phyloP scores from a whole-genome alignment of 345 rosid genomes.

The Hirschfeldia incana region DNA sequence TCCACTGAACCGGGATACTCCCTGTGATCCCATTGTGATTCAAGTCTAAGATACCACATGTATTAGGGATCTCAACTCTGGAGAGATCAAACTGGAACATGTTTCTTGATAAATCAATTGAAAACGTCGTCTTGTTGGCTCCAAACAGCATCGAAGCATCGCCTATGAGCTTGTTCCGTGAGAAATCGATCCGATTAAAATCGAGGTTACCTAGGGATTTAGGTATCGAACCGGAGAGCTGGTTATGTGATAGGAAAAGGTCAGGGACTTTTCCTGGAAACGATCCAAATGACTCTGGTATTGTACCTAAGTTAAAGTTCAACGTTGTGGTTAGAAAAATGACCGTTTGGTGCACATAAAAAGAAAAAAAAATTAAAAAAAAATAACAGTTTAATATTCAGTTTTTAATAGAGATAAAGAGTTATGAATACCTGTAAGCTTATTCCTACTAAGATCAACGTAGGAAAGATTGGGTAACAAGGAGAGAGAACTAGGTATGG shows the following conservation, averaged over 20 bases:
- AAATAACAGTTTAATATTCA: not conserved
- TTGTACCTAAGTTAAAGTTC: conserved; percentile 35
- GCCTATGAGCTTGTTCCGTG: conserved; percentile 62
- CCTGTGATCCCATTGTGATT: not conserved
- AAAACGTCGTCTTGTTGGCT: conserved; percentile 29
- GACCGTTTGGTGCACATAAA: not conserved
- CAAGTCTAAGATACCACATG: not conserved
- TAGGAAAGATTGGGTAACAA: not conserved
- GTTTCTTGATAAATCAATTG: conserved; percentile 62
- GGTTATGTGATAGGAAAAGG: conserved; percentile 63
- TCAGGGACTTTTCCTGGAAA: conserved; percentile 40
- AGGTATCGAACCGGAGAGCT: conserved; percentile 63
- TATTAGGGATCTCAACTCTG: conserved; percentile 28
- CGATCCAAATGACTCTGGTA: conserved; percentile 62
- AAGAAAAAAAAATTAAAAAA: no score
- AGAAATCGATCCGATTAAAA: conserved; percentile 49
- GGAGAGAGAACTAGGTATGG: not conserved
- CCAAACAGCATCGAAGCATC: conserved; percentile 63
- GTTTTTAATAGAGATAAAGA: not conserved
- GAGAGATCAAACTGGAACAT: conserved; percentile 60
- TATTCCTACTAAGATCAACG: not conserved
- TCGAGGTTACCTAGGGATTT: conserved; percentile 52
- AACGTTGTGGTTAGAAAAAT: not conserved
- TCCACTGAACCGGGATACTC: not conserved
- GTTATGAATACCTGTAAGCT: not conserved